Base-by-base conservation (phyloP, 2,329 filamentous ascomycete species). In the Epichloe sp. region DNA sequence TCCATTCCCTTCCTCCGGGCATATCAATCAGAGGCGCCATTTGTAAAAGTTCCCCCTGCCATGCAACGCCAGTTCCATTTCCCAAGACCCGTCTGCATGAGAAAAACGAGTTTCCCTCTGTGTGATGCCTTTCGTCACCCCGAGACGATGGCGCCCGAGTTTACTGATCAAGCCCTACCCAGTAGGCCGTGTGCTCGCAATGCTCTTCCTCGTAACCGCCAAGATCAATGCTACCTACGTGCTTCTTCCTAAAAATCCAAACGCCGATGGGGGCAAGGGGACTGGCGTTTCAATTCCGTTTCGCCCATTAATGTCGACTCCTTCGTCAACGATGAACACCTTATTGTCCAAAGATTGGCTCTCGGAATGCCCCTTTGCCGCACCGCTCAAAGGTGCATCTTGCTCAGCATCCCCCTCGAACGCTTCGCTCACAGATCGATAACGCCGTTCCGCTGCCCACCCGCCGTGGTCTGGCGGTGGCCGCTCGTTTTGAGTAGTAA, bases 361-460 rank as follows among this genome's bases (percentile, higher is more conserved):
- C 15, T 35, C 43, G 15, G 37, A 11, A 14, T 7, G 2, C 2
- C 17, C 26, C 17, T n/a, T 19, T 15, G 34, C 5, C 14, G 31
- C 36, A 31, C 26, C 26, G 35, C 12, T 38, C 5, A 11, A 7
- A 4, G 11, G 14, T 26, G 15, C 5, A 26, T 42, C 14, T 17
- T 49, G 14, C 11, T 23, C 26, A 6, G 15, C 11, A 6, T 43
- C 4, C 36, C 26, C 26, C 21, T 47, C 26, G 31, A 31, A 44
- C 3, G 36, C 31, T 10, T 53, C 60, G 42, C 62, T 62, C 3
- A 65, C 62, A 34, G 62, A 65, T 46, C 53, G 57, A 51, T 58
- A 66, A 15, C 17, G 49, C 38, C 37, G 23, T 12, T 17, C n/a
- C 10, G 36, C 10, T 12, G 26, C 23, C 23, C n/a, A 34, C 15